A percentile compares a stretch with the other conserved stretches of the same genome.
These are phyloP conservation scores for Annulohypoxylon bovei DNA, from an alignment of 495 filamentous ascomycete species.

Conservation along the genomic window DNA sequence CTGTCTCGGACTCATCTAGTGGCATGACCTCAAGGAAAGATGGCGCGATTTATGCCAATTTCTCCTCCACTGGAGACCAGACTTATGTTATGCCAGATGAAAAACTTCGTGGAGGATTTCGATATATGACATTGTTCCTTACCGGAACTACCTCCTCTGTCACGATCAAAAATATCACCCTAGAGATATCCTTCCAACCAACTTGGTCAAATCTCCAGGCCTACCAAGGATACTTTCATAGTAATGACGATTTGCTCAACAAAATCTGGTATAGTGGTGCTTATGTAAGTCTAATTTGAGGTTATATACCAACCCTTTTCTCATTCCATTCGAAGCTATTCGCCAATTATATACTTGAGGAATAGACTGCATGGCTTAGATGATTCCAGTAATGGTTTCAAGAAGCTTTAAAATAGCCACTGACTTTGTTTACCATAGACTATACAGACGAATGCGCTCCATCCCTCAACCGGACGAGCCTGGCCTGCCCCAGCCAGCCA, in stretches of 20 bases:
- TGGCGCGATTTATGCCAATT: constrained; percentile 62
- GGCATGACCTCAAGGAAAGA: constrained; percentile 62
- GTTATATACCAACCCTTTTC: neutral
- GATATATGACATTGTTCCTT: constrained; percentile 68
- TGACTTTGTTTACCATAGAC: constrained; percentile 48
- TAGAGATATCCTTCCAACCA: constrained; percentile 68
- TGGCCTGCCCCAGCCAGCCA: constrained; percentile 59
- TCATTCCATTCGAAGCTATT: neutral
- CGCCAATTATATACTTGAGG: neutral
- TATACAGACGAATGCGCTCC: constrained; percentile 66
- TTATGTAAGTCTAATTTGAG: constrained; percentile 49
- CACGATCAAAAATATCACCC: constrained; percentile 52
- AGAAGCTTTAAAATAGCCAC: neutral
- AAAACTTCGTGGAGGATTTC: constrained; percentile 67
- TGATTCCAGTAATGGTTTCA: neutral
- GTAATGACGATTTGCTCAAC: constrained; percentile 67
- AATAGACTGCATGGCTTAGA: neutral
- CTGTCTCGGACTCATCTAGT: constrained; percentile 68
- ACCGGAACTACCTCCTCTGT: constrained; percentile 49
- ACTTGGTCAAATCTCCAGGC: constrained; percentile 71
- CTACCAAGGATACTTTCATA: constrained; percentile 72
- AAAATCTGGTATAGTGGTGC: constrained; percentile 71
- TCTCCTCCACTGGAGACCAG: constrained; percentile 54
- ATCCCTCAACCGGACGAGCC: constrained; percentile 62
- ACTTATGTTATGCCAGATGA: constrained; percentile 64